Conservation (phyloP, 1,139 yeast genomes). For the Blastobotrys buckinghamii region DNA sequence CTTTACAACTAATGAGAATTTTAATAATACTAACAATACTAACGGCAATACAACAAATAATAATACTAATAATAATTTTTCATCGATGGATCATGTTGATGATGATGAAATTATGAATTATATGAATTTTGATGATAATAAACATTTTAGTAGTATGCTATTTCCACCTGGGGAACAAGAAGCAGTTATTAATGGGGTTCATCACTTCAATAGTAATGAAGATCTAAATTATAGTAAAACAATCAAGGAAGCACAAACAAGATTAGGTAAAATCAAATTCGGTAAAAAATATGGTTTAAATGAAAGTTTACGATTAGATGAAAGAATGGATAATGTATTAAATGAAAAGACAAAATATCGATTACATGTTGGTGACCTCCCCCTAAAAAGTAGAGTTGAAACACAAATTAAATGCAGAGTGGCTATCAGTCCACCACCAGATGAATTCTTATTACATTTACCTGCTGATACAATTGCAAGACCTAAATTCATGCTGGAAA, state of each 20-base stretch:
- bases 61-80: not conserved
- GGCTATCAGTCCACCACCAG: constrained; percentile 66
- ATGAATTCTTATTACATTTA: constrained; percentile 64
- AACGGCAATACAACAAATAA: not conserved
- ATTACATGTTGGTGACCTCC: constrained; percentile 56
- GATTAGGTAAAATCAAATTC: constrained; percentile 18
- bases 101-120: constrained; percentile 16
- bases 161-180: constrained; percentile 8
- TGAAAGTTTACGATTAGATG: not conserved
- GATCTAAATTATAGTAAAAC: constrained; percentile 4
- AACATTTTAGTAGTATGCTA: constrained; percentile 1
- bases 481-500: constrained; percentile 62
- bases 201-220: not conserved
- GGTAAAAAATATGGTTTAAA: constrained; percentile 15
- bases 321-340: constrained; percentile 9
- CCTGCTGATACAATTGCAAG: constrained; percentile 86
- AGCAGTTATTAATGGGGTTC: constrained; percentile 1
- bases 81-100: not conserved
- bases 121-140: constrained; percentile 10
- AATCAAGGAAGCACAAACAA: constrained; percentile 18
- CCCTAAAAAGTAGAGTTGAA: constrained; percentile 82
- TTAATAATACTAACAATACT: not conserved
- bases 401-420: constrained; percentile 82
- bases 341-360: constrained; percentile 41
- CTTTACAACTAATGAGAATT: not conserved